Evolutionary conservation across 306 rosid species (phyloP).

Genomic region (Vigna hirtella): DNA sequence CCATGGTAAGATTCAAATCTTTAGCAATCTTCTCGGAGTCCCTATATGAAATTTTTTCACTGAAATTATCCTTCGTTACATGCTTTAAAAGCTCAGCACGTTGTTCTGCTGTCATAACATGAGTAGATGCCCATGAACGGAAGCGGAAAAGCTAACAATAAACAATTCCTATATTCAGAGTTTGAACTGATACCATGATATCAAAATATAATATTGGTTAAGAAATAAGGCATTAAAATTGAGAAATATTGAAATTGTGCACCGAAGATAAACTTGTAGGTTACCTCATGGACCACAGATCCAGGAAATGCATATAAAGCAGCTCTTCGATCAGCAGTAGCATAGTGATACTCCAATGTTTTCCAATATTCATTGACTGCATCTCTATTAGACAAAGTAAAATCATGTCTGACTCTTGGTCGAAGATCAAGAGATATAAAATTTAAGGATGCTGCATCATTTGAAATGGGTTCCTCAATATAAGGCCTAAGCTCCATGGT

Average conservation of each 20-base stretch:
- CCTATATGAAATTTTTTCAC: slow-evolving; percentile 68
- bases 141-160: slow-evolving; percentile 68
- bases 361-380: slow-evolving; percentile 94
- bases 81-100: slow-evolving; percentile 75
- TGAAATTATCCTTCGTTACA: slow-evolving; percentile 57
- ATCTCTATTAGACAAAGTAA: slow-evolving; percentile 71
- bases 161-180: not conserved
- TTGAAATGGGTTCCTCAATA: slow-evolving; percentile 89
- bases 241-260: slow-evolving; percentile 28
- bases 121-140: slow-evolving; percentile 86
- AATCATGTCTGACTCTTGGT: slow-evolving; percentile 97
- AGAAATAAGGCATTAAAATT: slow-evolving; percentile 27
- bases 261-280: slow-evolving; percentile 19
- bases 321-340: slow-evolving; percentile 78
- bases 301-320: slow-evolving; percentile 96
- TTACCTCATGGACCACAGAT: slow-evolving; percentile 87
- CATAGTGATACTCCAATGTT: slow-evolving; percentile 87
- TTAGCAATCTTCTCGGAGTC: slow-evolving; percentile 84
- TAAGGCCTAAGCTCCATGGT: slow-evolving; percentile 89
- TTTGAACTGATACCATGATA: slow-evolving; percentile 1
- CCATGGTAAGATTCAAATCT: slow-evolving; percentile 80
- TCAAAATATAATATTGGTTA: slow-evolving; percentile 28
- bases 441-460: slow-evolving; percentile 62
- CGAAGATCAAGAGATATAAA: slow-evolving; percentile 74
- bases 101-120: slow-evolving; percentile 86